A percentile compares a stretch with the other conserved stretches of the same genome.
Conservation (phyloP, 1,139 yeast genomes). For the Komagataea norvegica region DNA sequence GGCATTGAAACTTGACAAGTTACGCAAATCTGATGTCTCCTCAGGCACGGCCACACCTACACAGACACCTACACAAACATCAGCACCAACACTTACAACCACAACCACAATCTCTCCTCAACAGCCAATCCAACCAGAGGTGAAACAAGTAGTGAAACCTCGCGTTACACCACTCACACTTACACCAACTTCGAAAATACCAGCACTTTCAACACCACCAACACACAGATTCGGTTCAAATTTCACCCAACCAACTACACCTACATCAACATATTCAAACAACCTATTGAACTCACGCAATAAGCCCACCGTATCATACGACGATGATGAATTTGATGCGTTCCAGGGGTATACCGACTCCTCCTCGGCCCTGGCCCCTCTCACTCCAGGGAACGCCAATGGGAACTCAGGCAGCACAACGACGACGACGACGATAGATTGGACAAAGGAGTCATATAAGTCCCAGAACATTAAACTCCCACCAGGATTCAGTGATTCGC, state of each 20-base stretch:
- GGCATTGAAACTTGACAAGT: slow-evolving; percentile 13
- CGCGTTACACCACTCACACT: slow-evolving; percentile 21
- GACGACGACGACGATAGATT: slow-evolving; percentile 12
- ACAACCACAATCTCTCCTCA: neutral
- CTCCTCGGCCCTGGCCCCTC: slow-evolving; percentile 3
- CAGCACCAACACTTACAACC: slow-evolving; percentile 14
- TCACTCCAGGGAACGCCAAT: slow-evolving; percentile 30
- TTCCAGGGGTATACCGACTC: slow-evolving; percentile 4
- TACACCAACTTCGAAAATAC: slow-evolving; percentile 1
- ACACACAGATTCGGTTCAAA: slow-evolving; percentile 13
- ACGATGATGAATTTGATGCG: slow-evolving; percentile 30
- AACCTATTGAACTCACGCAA: slow-evolving; percentile 7
- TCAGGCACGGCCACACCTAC: neutral
- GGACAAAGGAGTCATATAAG: slow-evolving; percentile 17
- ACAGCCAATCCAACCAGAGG: neutral
- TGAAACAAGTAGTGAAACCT: slow-evolving; percentile 15
- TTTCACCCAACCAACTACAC: no score
- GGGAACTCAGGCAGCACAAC: slow-evolving; percentile 33
- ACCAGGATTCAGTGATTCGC: slow-evolving; percentile 22
- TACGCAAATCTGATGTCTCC: no score
- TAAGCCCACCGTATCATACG: slow-evolving; percentile 9
- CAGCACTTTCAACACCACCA: slow-evolving; percentile 2
- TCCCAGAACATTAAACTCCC: slow-evolving; percentile 17
- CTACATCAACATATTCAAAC: slow-evolving; percentile 2
- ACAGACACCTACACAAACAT: no score